Percentiles rank a stretch among this genome's conserved stretches.
Conservation (phyloP, 2,329 filamentous ascomycete species). For the Alternaria infectoria region DNA sequence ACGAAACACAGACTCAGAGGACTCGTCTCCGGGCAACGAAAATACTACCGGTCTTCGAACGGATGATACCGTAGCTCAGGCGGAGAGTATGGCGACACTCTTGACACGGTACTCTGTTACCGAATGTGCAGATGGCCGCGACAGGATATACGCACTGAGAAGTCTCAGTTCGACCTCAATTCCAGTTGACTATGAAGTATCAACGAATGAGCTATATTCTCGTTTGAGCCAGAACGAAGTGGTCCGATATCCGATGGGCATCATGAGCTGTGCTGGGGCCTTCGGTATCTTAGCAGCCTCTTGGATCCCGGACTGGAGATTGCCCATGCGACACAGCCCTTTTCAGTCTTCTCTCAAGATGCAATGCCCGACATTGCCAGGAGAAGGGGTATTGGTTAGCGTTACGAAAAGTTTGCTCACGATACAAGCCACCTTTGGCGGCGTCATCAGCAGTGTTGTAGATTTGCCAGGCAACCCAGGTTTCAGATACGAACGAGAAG, state of each 20-base stretch:
- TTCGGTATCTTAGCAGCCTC: background rate
- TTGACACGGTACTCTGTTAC: background rate
- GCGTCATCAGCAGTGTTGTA: background rate
- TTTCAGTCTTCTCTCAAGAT: background rate
- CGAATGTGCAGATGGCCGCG: background rate
- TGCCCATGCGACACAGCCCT: background rate
- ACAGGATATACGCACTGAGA: background rate
- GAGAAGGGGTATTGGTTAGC: accelerated
- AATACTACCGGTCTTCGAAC: background rate
- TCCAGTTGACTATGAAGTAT: background rate
- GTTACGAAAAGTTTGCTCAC: accelerated
- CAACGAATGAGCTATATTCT: background rate
- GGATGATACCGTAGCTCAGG: background rate
- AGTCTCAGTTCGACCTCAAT: background rate
- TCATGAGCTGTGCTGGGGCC: background rate
- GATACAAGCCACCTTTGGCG: background rate
- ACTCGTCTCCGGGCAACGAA: background rate
- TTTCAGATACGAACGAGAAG: too few species aligned
- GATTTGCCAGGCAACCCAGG: accelerated
- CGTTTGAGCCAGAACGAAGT: background rate
- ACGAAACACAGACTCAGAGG: background rate
- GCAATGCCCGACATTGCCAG: background rate
- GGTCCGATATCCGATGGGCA: background rate
- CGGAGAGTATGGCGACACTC: background rate
- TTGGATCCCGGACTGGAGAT: background rate